phyloP scores from a whole-genome alignment of 495 filamentous ascomycete species.

The Aspergillus leporis region DNA sequence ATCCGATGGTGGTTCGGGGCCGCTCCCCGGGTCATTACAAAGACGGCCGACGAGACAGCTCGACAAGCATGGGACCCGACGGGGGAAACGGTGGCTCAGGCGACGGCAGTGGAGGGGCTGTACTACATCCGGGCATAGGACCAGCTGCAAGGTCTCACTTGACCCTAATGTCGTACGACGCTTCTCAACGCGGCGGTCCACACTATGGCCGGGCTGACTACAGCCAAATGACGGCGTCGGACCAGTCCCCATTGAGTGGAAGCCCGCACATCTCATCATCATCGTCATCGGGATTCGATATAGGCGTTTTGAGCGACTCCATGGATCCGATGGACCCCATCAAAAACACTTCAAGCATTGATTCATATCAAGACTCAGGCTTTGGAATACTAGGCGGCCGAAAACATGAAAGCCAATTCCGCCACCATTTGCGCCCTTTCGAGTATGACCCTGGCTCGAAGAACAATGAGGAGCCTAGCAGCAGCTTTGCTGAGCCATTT shows the following conservation, averaged over 20 bases:
- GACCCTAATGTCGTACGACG: slow-evolving; percentile 40
- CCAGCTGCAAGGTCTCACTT: slow-evolving; percentile 37
- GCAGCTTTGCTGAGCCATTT: slow-evolving; percentile 23
- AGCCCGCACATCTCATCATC: slow-evolving; percentile 48
- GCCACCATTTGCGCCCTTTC: slow-evolving; percentile 22
- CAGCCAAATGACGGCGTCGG: slow-evolving; percentile 35
- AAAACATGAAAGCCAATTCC: slow-evolving; percentile 24
- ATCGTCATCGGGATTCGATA: slow-evolving; percentile 44
- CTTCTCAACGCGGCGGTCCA: slow-evolving; percentile 33
- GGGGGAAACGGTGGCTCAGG: slow-evolving; percentile 45
- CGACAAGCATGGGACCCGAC: slow-evolving; percentile 70
- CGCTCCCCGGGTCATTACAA: slow-evolving; percentile 93
- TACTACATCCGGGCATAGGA: slow-evolving; percentile 37
- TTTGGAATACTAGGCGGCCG: slow-evolving; percentile 29
- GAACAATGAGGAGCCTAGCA: slow-evolving; percentile 18
- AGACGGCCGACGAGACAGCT: slow-evolving; percentile 71
- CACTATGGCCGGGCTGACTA: slow-evolving; percentile 39
- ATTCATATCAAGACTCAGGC: slow-evolving; percentile 36
- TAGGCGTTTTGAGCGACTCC: slow-evolving; percentile 39
- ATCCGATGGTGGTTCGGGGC: slow-evolving; percentile 90
- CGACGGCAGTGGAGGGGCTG: slow-evolving; percentile 31
- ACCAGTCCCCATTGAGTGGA: slow-evolving; percentile 42
- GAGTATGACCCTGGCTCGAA: slow-evolving; percentile 27
- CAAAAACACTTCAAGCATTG: slow-evolving; percentile 34
- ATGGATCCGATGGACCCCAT: slow-evolving; percentile 46